These are phyloP conservation scores for Leishmania major DNA, from an alignment of 208 protist species.

Conservation along the genomic window DNA sequence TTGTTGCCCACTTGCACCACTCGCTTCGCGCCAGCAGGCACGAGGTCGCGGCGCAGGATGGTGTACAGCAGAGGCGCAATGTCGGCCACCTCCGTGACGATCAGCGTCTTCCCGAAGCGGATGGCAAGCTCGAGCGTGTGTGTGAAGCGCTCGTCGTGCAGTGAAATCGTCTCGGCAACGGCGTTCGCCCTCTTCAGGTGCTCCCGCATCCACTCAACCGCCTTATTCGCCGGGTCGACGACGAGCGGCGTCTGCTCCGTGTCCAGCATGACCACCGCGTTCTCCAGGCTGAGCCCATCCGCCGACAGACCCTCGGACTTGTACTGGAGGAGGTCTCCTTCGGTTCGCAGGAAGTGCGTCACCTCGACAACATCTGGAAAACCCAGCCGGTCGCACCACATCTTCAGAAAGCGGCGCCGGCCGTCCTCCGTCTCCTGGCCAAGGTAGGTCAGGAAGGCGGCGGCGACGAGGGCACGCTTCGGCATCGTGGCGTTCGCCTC, in stretches of 20 bases:
- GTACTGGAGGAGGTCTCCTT: slow-evolving; percentile 95
- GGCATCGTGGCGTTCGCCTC: slow-evolving; percentile 77
- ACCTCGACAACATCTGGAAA: slow-evolving; percentile 49
- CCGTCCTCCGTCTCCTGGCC: slow-evolving; percentile 82
- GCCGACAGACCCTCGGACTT: slow-evolving; percentile 95
- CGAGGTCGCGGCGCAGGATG: slow-evolving; percentile 94
- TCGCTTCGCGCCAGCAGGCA: slow-evolving; percentile 87
- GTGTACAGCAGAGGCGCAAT: slow-evolving; percentile 96
- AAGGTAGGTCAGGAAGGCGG: slow-evolving; percentile 95
- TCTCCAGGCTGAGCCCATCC: slow-evolving; percentile 96
- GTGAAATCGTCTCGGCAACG: slow-evolving; percentile 83
- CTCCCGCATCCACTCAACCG: slow-evolving; percentile 91
- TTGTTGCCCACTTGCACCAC: slow-evolving; percentile 97
- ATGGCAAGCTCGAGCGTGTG: slow-evolving; percentile 97
- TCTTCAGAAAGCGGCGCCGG: slow-evolving; percentile 57
- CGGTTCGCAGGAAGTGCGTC: slow-evolving; percentile 91
- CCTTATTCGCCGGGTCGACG: slow-evolving; percentile 96
- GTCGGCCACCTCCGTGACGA: slow-evolving; percentile 95
- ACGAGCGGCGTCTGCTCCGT: slow-evolving; percentile 90
- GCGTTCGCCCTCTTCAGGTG: slow-evolving; percentile 79
- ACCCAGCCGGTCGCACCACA: slow-evolving; percentile 83
- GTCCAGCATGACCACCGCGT: slow-evolving; percentile 95
- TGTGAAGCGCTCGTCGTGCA: slow-evolving; percentile 94
- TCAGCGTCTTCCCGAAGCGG: slow-evolving; percentile 98
- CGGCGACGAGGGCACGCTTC: slow-evolving; percentile 83